phyloP scores from a whole-genome alignment of 2,329 filamentous ascomycete genomes.

The Colletotrichum liriopes region DNA sequence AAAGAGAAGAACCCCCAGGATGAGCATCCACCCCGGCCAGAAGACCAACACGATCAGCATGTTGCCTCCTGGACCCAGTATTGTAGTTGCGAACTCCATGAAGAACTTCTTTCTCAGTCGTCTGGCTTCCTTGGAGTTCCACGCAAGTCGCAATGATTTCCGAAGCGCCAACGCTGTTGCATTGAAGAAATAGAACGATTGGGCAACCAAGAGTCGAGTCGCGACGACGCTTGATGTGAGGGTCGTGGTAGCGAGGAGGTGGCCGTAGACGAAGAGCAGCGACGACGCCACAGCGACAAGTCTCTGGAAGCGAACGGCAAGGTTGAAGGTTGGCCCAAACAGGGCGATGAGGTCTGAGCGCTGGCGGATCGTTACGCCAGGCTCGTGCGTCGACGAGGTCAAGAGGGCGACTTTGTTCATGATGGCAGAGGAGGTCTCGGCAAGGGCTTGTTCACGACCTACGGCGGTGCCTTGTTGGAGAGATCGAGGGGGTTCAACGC shows the following conservation, averaged over 20 bases:
- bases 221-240: conserved; percentile 49
- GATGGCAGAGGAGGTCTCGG: conserved; percentile 40
- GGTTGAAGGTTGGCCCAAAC: conserved; percentile 53
- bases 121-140: conserved; percentile 56
- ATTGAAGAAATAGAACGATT: conserved; percentile 49
- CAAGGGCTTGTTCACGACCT: conserved; percentile 37
- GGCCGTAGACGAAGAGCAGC: conserved; percentile 52
- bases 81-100: conserved; percentile 66
- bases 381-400: conserved; percentile 56
- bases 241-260: conserved; percentile 50
- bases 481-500: neutral
- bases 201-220: conserved; percentile 50
- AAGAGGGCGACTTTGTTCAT: conserved; percentile 58
- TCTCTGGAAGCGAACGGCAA: conserved; percentile 55
- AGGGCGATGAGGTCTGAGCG: conserved; percentile 52
- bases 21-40: conserved; percentile 71
- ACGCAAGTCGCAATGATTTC: conserved; percentile 44
- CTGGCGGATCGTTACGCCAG: conserved; percentile 49
- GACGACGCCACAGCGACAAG: conserved; percentile 51
- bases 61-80: conserved; percentile 67
- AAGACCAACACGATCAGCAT: conserved; percentile 65
- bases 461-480: conserved; percentile 15
- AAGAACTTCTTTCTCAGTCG: conserved; percentile 63
- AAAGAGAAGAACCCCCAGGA: conserved; percentile 56
- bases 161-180: conserved; percentile 40